Evolutionary conservation across 495 filamentous ascomycete genomes (phyloP), one percentile per base, ranked within the genome.

Genomic region (Podospora comata): DNA sequence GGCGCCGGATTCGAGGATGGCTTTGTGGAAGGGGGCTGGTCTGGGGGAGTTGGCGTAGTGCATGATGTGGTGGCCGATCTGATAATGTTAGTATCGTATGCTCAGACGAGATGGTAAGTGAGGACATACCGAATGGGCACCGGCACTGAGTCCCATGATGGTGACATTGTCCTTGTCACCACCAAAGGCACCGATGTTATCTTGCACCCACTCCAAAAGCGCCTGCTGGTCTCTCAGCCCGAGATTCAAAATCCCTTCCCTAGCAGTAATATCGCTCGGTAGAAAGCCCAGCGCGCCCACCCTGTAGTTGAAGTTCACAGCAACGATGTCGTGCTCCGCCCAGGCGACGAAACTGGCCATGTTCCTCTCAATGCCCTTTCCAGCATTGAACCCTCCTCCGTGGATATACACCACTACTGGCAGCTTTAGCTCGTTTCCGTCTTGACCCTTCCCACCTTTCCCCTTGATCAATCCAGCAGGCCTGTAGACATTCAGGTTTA

Each of bases 191-290:
- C 74, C 77, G 58, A 87, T 84, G 72, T 90, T 88, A 11, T 86
- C 80, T 68, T 81, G 78, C 1, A 89, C 86, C 90, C 90, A 92
- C 76, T 89, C 82, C 23, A 92, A 77, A 58, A 86, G 76, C 30
- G 86, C 72, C 67, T 85, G 81, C 72, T 92, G 90, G 73, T 92
- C 90, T 79, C 85, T 87, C 70, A 92, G 81, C 5, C 90, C 90
- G 32, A 90, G 76, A 72, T 92, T 92, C 26, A 90, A 79, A 16
- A 84, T 39, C 0, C 85, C 85, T 19, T 86, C 84, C 65, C 86
- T 84, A 2, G 84, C 81, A 16, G 82, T 81, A 26, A 84, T 34
- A 5, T 70, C 77, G 1, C 86, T 87, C 28, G 87, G 82, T 26
- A 91, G 72, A 74, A 92, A 92, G 0, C 90, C 90, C 28, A 92